Conservation (phyloP, 1,284 basidiomycete genomes). For the Phellinidium pouzarii region DNA sequence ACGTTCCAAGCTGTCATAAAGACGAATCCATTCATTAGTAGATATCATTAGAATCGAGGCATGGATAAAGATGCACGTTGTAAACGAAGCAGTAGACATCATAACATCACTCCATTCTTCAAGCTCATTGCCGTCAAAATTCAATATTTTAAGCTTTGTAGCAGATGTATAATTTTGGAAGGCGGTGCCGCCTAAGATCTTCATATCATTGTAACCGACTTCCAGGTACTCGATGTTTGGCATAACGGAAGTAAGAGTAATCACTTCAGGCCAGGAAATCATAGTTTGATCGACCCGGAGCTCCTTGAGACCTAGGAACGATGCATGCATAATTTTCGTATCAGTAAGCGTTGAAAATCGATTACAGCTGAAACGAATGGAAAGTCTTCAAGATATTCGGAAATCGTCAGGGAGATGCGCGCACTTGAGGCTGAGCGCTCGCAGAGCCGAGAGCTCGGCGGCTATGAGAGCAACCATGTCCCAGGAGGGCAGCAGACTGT, state of each 20-base stretch:
- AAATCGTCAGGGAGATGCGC: constrained; percentile 23
- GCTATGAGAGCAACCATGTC: constrained; percentile 60
- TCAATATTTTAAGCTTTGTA: constrained; percentile 47
- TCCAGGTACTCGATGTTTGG: constrained; percentile 60
- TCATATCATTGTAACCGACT: constrained; percentile 70
- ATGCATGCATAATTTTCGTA: constrained; percentile 27
- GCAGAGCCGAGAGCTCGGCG: constrained; percentile 54
- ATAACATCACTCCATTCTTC: constrained; percentile 52
- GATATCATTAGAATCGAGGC: constrained; percentile 13
- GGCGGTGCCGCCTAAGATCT: constrained; percentile 29
- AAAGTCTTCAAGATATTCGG: constrained; percentile 16
- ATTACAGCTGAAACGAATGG: constrained; percentile 45
- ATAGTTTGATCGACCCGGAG: constrained; percentile 74
- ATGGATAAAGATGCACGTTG: constrained; percentile 37
- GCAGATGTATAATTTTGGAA: constrained; percentile 14
- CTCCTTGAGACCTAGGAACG: constrained; percentile 55
- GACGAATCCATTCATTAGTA: constrained; percentile 20
- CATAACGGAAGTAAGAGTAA: constrained; percentile 46
- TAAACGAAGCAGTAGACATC: constrained; percentile 39
- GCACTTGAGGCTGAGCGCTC: constrained; percentile 74
- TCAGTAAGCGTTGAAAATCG: constrained; percentile 38
- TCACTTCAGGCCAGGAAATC: constrained; percentile 66
- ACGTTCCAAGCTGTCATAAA: constrained; percentile 43
- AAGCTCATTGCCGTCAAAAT: constrained; percentile 71
- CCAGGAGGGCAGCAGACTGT: constrained; percentile 73